Evolutionary conservation across 306 rosid genomes (phyloP).

Genomic region (Castanea sativa): DNA sequence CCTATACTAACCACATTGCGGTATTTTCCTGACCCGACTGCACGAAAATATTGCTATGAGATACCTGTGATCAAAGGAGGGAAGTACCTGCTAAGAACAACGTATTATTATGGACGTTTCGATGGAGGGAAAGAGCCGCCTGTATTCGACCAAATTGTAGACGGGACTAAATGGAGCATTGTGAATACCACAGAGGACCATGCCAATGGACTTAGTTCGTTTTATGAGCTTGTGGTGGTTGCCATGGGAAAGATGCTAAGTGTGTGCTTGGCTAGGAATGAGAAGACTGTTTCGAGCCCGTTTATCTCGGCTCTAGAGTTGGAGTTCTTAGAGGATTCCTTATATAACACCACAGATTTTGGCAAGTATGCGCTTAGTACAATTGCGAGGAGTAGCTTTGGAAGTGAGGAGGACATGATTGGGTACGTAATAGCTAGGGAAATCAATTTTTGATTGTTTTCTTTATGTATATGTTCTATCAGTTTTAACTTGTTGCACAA

Average conservation of each 20-base stretch:
- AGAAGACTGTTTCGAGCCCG: constrained; percentile 57
- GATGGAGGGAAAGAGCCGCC: constrained; percentile 78
- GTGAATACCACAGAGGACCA: constrained; percentile 75
- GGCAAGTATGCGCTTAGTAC: constrained; percentile 57
- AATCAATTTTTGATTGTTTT: background rate
- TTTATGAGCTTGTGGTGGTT: constrained; percentile 55
- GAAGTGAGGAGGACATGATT: constrained; percentile 39
- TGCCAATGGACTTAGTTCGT: constrained; percentile 67
- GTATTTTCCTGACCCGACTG: constrained; percentile 56
- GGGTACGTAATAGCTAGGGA: constrained; percentile 37
- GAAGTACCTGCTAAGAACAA: constrained; percentile 59
- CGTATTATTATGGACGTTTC: constrained; percentile 71
- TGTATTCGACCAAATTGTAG: constrained; percentile 80
- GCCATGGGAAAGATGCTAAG: constrained; percentile 52
- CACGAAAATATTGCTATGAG: constrained; percentile 62
- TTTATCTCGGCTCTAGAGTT: constrained; percentile 86
- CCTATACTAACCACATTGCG: constrained; percentile 63
- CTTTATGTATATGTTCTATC: background rate
- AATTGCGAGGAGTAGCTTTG: constrained; percentile 59
- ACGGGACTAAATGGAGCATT: constrained; percentile 69
- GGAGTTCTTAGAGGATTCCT: constrained; percentile 47
- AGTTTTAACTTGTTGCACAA: background rate
- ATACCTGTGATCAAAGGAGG: constrained; percentile 54
- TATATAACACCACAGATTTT: constrained; percentile 75
- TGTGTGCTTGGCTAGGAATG: constrained; percentile 74